Evolutionary conservation across 345 rosid genomes (phyloP).

Genomic region (Euclidium syriacum): DNA sequence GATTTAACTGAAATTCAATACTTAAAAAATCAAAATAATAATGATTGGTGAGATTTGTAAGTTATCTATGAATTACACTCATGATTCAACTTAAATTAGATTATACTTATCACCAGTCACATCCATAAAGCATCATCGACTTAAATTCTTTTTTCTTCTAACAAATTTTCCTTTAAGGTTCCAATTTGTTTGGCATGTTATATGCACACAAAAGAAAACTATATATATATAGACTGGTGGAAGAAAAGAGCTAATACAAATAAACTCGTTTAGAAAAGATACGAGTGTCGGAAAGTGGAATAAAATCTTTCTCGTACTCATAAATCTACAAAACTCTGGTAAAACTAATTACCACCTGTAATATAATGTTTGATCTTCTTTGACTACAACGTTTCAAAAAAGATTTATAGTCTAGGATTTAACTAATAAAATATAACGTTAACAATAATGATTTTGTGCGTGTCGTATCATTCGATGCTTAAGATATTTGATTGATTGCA

Average conservation of each 20-base stretch:
- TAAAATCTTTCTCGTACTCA: conserved; percentile 27
- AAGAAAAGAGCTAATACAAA: background rate
- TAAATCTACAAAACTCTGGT: background rate
- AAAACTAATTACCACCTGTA: conserved; percentile 17
- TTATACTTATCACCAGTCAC: too few relatives aligned
- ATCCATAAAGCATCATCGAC: background rate
- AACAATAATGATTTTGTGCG: background rate
- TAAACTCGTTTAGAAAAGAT: background rate
- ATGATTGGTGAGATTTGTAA: too few relatives aligned
- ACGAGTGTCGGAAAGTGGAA: conserved; percentile 18
- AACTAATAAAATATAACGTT: background rate
- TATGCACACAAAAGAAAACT: background rate
- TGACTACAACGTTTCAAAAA: background rate
- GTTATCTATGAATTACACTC: too few relatives aligned
- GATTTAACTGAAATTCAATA: too few relatives aligned
- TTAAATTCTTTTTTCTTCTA: background rate
- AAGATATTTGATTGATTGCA: conserved; percentile 1
- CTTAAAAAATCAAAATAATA: too few relatives aligned
- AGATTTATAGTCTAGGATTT: background rate
- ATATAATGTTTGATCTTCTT: conserved; percentile 18
- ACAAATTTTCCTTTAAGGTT: background rate
- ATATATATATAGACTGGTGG: background rate
- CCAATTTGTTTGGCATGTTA: background rate
- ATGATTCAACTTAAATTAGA: too few relatives aligned
- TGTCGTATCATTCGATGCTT: conserved; percentile 5